Evolutionary conservation across 306 rosid species (phyloP).

Genomic region (Dalbergia oliveri): DNA sequence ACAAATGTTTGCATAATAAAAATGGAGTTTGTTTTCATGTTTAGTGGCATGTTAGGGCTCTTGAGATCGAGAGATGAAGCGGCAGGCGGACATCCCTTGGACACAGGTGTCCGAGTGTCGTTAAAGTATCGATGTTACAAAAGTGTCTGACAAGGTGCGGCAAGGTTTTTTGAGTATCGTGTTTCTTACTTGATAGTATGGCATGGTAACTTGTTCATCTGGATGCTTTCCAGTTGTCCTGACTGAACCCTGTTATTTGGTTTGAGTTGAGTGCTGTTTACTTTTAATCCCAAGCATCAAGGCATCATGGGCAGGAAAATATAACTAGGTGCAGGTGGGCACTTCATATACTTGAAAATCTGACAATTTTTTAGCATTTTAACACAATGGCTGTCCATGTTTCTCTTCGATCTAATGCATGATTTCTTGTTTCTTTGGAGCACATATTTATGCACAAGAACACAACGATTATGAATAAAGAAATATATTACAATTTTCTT

Average conservation of each 20-base stretch:
- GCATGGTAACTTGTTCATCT: slow-evolving; percentile 21
- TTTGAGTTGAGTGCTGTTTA: slow-evolving; percentile 10
- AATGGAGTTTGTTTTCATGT: too few relatives aligned
- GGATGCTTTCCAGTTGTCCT: slow-evolving; percentile 44
- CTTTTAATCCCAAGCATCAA: slow-evolving; percentile 19
- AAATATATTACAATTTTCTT: neutral
- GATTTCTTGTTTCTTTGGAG: slow-evolving; percentile 17
- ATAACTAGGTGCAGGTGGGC: slow-evolving; percentile 32
- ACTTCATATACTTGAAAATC: slow-evolving; percentile 22
- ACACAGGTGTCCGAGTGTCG: too few relatives aligned
- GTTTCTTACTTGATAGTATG: too few relatives aligned
- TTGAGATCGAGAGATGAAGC: too few relatives aligned
- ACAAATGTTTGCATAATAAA: too few relatives aligned
- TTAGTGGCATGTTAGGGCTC: too few relatives aligned
- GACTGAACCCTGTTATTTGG: neutral
- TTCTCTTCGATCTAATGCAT: slow-evolving; percentile 35
- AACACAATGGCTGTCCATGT: neutral
- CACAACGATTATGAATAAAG: neutral
- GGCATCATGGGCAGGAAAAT: slow-evolving; percentile 49
- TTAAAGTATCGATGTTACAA: too few relatives aligned
- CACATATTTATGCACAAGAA: slow-evolving; percentile 15
- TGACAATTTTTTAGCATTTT: slow-evolving; percentile 37
- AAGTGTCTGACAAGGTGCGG: too few relatives aligned
- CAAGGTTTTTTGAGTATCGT: too few relatives aligned
- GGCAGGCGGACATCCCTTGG: too few relatives aligned